Evolutionary conservation across 805 yeast genomes (phyloP), one percentile per base, ranked within the genome.

Genomic region (Myxozyma neotropica): DNA sequence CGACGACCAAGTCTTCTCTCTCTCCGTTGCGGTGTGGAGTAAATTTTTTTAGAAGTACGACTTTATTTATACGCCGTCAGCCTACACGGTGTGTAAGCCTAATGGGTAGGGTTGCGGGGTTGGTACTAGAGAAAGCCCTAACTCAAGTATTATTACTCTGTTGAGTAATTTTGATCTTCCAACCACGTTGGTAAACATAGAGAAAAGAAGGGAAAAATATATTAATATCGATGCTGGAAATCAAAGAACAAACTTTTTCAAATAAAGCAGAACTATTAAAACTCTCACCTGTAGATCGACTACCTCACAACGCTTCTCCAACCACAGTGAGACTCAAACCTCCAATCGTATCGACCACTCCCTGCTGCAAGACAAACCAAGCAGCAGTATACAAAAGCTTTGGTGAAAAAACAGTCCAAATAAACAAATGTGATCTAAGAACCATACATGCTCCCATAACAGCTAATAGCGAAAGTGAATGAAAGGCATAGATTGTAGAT

Each of bases 371-470:
- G 7, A 55, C 15, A 33, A 51, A 50, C 98, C 98, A 94, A 2
- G 85, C 84, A 1, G 84, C 83, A 65, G 86, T 85, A 71, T 87
- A 94, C 36, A 95, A 79, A 3, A 94, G 72, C 69, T 92, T 93
- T 1, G 99, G 99, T 53, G 96, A 88, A 75, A 94, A 94, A 6
- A 94, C 99, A 1, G 98, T 92, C 99, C 99, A 94, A 8, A 94
- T 88, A 71, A 94, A 94, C 57, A 94, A 77, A 72, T 94, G 99
- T 69, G 86, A 88, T 66, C 96, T 79, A 66, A 92, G 78, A 21
- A 81, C 77, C 52, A 80, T 79, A 71, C 98, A 94, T 13, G 97
- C 86, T 0, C 77, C 74, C 44, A 88, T 71, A 52, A 90, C 79
- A 45, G 81, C 80, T 1, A 82, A 67, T 1, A 88, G 86, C 8